Evolutionary conservation across 169 alveolate species (phyloP).

Genomic region (Prorocentrum cordatum): DNA sequence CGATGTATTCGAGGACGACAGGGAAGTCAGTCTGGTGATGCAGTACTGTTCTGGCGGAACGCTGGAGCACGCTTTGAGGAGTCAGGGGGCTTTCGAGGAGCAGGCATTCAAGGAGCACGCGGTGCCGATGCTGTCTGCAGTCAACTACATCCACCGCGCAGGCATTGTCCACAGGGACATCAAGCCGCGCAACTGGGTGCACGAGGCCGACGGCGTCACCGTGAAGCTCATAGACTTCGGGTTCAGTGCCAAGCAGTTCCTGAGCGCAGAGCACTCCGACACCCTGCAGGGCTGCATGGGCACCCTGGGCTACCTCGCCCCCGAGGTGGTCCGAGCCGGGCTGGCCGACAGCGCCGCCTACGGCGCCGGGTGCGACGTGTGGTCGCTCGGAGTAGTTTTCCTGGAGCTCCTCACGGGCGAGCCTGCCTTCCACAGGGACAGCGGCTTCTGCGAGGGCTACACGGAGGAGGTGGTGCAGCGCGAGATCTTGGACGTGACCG

Average conservation of each 20-base stretch:
- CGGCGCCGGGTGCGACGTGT: slow-evolving; percentile 47
- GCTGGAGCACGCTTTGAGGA: slow-evolving; percentile 26
- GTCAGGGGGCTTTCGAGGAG: slow-evolving; percentile 29
- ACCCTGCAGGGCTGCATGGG: slow-evolving; percentile 43
- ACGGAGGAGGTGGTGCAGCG: slow-evolving; percentile 44
- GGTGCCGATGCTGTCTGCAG: slow-evolving; percentile 32
- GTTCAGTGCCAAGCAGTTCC: slow-evolving; percentile 15
- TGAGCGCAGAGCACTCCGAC: neutral
- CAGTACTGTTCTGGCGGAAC: slow-evolving; percentile 37
- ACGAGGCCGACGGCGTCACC: slow-evolving; percentile 30
- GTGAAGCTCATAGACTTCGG: slow-evolving; percentile 62
- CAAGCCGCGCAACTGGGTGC: slow-evolving; percentile 16
- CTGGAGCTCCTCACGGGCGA: slow-evolving; percentile 50
- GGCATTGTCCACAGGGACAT: slow-evolving; percentile 48
- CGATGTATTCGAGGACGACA: slow-evolving; percentile 31
- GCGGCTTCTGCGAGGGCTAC: slow-evolving; percentile 59
- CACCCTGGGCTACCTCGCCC: slow-evolving; percentile 54
- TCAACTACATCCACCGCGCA: slow-evolving; percentile 34
- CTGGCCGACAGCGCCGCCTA: slow-evolving; percentile 20
- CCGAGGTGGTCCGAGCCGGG: slow-evolving; percentile 36
- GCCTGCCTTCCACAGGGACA: slow-evolving; percentile 37
- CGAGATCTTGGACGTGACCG: slow-evolving; percentile 38
- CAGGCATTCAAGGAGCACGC: slow-evolving; percentile 3
- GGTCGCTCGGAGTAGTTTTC: slow-evolving; percentile 55
- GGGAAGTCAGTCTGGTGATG: slow-evolving; percentile 63